phyloP scores from a whole-genome alignment of 2,329 filamentous ascomycete species.

The Xylariaceae sp. region DNA sequence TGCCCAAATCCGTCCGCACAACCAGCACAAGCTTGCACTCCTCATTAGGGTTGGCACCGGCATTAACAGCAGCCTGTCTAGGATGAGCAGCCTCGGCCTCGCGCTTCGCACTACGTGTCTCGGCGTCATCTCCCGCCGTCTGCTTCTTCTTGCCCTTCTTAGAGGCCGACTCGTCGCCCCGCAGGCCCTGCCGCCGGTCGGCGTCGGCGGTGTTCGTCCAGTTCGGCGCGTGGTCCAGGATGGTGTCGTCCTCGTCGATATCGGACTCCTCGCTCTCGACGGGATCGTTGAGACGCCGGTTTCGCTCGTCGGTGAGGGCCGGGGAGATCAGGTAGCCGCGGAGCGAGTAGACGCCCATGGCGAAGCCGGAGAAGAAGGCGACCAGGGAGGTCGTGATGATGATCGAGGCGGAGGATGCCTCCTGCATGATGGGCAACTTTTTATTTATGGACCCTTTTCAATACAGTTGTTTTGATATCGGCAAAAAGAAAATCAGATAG shows the following conservation, averaged over 20 bases:
- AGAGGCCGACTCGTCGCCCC: conserved; percentile 19
- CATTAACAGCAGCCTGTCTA: conserved; percentile 30
- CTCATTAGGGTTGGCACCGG: conserved; percentile 45
- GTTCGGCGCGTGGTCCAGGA: conserved; percentile 62
- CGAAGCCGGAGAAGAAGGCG: conserved; percentile 70
- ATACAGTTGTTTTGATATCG: neutral
- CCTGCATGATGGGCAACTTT: conserved; percentile 4
- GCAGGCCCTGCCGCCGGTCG: conserved; percentile 53
- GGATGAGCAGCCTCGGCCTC: conserved; percentile 15
- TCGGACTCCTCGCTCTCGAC: conserved; percentile 66
- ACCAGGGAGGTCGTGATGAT: conserved; percentile 68
- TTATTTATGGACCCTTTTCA: neutral
- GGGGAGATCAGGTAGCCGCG: conserved; percentile 56
- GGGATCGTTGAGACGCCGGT: conserved; percentile 52
- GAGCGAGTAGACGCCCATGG: conserved; percentile 70
- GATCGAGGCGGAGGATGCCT: conserved; percentile 34
- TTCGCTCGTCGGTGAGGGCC: conserved; percentile 51
- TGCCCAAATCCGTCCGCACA: conserved; percentile 88
- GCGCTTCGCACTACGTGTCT: conserved; percentile 7
- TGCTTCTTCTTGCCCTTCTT: conserved; percentile 24
- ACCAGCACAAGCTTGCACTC: conserved; percentile 94
- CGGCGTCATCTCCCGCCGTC: conserved; percentile 30
- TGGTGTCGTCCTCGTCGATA: conserved; percentile 53
- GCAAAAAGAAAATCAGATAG: no score
- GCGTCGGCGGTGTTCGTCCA: conserved; percentile 59